Evolutionary conservation across 2,329 filamentous ascomycete genomes (phyloP).

Genomic region (Calonectria crousiana): DNA sequence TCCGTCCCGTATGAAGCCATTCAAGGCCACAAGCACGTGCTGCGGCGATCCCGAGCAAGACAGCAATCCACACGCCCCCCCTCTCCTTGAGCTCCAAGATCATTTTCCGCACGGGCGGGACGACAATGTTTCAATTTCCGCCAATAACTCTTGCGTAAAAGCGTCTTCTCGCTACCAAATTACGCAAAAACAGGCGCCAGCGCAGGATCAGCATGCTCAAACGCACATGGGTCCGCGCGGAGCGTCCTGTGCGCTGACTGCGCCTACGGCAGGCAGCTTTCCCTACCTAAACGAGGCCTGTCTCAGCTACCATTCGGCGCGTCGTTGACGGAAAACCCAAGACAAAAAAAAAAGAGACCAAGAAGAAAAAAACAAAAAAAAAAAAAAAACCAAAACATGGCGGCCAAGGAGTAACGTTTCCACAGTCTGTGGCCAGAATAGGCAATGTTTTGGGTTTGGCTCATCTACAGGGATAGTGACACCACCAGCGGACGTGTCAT

Average conservation of each 20-base stretch:
- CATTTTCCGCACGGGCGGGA: not conserved
- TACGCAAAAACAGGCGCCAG: not conserved
- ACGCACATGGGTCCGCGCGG: not conserved
- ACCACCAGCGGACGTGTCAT: not conserved
- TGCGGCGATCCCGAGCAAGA: not conserved
- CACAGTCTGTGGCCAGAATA: not conserved
- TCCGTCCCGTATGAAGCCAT: not conserved
- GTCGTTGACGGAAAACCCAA: not conserved
- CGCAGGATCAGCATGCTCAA: not conserved
- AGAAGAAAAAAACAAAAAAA: not conserved
- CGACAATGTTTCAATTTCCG: not conserved
- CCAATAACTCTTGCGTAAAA: not conserved
- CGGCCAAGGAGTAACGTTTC: not conserved
- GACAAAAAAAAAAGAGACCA: not conserved
- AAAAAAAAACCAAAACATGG: not conserved
- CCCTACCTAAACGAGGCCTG: not conserved
- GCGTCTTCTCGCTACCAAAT: not conserved
- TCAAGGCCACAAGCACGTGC: not conserved
- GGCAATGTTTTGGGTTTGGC: not conserved
- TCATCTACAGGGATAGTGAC: slow-evolving; percentile 12
- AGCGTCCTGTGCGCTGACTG: no score
- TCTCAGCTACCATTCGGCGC: not conserved
- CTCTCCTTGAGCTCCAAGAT: not conserved
- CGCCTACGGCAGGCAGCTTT: no score
- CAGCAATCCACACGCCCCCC: not conserved